These are phyloP conservation scores for Athelia sp. DNA, from an alignment of 1,284 basidiomycete genomes.

Conservation along the genomic window DNA sequence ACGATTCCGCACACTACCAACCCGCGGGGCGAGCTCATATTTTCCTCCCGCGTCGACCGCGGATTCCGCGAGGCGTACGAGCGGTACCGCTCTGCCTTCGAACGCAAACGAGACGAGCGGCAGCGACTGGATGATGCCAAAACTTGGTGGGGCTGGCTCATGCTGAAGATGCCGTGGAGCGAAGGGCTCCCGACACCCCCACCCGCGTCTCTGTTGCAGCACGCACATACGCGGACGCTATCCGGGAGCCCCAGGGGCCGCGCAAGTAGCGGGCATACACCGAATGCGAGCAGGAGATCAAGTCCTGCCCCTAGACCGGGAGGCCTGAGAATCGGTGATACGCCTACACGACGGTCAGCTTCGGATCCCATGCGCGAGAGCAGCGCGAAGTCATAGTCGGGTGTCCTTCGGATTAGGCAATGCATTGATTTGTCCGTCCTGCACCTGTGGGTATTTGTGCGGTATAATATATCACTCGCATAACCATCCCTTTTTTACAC, in stretches of 20 bases:
- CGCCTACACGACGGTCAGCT: no score
- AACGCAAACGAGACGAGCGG: conserved; percentile 71
- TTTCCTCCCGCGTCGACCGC: conserved; percentile 83
- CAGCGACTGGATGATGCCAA: conserved; percentile 36
- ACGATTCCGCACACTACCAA: conserved; percentile 87
- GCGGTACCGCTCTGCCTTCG: conserved; percentile 88
- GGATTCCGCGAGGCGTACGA: conserved; percentile 90
- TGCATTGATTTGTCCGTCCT: no score
- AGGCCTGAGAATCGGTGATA: neutral
- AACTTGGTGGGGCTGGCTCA: conserved; percentile 39
- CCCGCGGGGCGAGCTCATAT: conserved; percentile 94
- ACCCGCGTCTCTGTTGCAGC: neutral
- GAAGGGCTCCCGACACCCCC: neutral
- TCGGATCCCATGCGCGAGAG: no score
- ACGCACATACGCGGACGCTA: neutral
- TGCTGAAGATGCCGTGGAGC: conserved; percentile 27
- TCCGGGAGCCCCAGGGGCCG: neutral
- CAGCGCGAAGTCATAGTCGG: no score
- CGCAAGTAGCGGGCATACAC: neutral
- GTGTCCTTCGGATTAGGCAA: no score
- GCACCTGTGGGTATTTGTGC: no score
- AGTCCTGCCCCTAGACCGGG: neutral
- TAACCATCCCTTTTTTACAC: no score
- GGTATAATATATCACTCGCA: no score
- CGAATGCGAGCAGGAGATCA: neutral